Evolutionary conservation across 805 yeast species (phyloP).

Genomic region (Metschnikowia colocasiae): DNA sequence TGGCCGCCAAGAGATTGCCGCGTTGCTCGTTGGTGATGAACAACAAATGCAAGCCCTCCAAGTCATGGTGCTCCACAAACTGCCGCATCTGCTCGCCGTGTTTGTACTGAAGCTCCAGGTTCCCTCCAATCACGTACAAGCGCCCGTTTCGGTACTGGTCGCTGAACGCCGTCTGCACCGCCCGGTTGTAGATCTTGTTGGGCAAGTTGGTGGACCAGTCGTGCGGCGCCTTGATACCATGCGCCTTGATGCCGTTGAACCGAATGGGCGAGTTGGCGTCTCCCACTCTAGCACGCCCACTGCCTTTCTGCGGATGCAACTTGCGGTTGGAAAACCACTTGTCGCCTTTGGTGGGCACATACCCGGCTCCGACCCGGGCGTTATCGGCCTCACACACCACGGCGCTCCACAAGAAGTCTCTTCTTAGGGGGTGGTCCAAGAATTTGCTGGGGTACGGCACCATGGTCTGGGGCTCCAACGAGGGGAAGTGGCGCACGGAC

Average conservation of each 20-base stretch:
- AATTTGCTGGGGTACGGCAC: constrained; percentile 74
- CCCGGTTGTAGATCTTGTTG: constrained; percentile 64
- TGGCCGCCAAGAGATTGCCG: constrained; percentile 57
- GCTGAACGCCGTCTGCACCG: constrained; percentile 78
- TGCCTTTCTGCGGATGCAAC: constrained; percentile 84
- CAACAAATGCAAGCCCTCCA: constrained; percentile 53
- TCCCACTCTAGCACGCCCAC: constrained; percentile 94
- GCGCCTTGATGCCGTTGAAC: constrained; percentile 84
- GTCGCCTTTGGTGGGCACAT: constrained; percentile 82
- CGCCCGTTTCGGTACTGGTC: constrained; percentile 74
- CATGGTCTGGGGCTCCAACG: constrained; percentile 76
- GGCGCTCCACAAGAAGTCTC: constrained; percentile 92
- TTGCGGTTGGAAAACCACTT: constrained; percentile 82
- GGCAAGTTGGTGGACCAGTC: constrained; percentile 82
- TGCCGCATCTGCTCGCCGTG: constrained; percentile 47
- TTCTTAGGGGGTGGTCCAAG: constrained; percentile 71
- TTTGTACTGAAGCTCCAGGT: constrained; percentile 35
- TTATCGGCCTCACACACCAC: constrained; percentile 89
- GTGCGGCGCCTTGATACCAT: constrained; percentile 86
- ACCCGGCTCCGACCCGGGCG: constrained; percentile 83
- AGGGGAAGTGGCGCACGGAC: constrained; percentile 80
- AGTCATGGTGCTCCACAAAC: constrained; percentile 47
- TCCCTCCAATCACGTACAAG: constrained; percentile 64
- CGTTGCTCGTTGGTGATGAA: constrained; percentile 64
- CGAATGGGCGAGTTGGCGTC: constrained; percentile 93